Percentiles rank a stretch among this genome's conserved stretches.
phyloP scores from a whole-genome alignment of 805 yeast genomes.

The Ogataea thermomethanolica region DNA sequence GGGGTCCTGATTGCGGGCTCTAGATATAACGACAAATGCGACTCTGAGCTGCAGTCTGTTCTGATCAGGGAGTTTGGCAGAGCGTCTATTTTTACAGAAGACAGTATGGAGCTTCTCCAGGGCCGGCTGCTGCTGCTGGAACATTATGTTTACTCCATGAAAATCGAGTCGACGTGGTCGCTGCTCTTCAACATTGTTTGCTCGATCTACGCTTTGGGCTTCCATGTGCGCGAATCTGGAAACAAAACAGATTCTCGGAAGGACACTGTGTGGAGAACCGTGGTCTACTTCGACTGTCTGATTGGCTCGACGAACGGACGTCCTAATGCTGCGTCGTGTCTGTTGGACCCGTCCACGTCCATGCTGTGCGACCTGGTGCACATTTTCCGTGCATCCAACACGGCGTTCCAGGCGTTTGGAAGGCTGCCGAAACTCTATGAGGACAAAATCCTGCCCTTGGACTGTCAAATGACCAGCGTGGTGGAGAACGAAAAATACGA shows the following conservation, averaged over 20 bases:
- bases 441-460: slow-evolving; percentile 4
- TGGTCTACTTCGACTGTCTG: slow-evolving; percentile 7
- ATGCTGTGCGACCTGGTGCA: not conserved
- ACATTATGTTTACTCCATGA: slow-evolving; percentile 2
- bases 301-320: slow-evolving; percentile 7
- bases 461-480: not conserved
- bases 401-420: not conserved
- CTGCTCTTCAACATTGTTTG: slow-evolving; percentile 7
- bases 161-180: slow-evolving; percentile 8
- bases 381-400: slow-evolving; percentile 2
- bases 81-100: slow-evolving; percentile 2
- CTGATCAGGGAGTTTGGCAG: slow-evolving; percentile 3
- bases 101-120: slow-evolving; percentile 7
- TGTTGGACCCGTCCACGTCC: not conserved
- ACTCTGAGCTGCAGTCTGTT: not conserved
- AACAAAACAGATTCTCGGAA: not conserved
- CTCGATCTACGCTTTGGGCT: slow-evolving; percentile 2
- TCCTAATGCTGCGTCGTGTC: slow-evolving; percentile 6
- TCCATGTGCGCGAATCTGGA: not conserved
- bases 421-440: slow-evolving; percentile 1
- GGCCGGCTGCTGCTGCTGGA: slow-evolving; percentile 8
- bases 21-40: not conserved
- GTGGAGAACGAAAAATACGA: not conserved
- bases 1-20: slow-evolving; percentile 5
- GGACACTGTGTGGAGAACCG: slow-evolving; percentile 3